phyloP scores from a whole-genome alignment of 768 basidiomycete genomes.

The Kwoniella dejecticola region DNA sequence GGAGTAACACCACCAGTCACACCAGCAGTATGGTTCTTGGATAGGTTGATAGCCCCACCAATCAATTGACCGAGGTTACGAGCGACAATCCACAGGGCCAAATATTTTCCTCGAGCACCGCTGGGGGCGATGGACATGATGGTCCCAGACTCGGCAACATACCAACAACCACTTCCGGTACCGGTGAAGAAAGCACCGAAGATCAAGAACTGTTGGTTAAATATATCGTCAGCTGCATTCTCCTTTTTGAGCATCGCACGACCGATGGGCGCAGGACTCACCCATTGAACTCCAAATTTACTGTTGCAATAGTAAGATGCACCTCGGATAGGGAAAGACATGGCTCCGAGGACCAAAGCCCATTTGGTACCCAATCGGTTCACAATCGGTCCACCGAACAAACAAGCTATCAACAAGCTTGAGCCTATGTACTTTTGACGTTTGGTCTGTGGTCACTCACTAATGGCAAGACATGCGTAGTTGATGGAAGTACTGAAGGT shows the following conservation, averaged over 20 bases:
- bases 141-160: slow-evolving; percentile 30
- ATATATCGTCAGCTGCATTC: too few species aligned
- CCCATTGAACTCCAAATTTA: slow-evolving; percentile 22
- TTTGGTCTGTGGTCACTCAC: slow-evolving; percentile 12
- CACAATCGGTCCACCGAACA: slow-evolving; percentile 43
- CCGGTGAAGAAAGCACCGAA: slow-evolving; percentile 28
- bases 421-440: too few species aligned
- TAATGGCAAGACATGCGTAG: slow-evolving; percentile 25
- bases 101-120: slow-evolving; percentile 31
- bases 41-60: slow-evolving; percentile 32
- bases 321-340: slow-evolving; percentile 23
- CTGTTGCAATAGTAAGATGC: slow-evolving; percentile 22
- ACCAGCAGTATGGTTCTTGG: slow-evolving; percentile 19
- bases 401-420: slow-evolving; percentile 2
- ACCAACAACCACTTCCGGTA: slow-evolving; percentile 18
- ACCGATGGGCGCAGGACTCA: too few species aligned
- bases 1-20: slow-evolving; percentile 17
- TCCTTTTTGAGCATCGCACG: too few species aligned
- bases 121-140: slow-evolving; percentile 33
- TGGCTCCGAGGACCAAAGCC: slow-evolving; percentile 32
- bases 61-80: slow-evolving; percentile 28
- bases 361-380: slow-evolving; percentile 44
- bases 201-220: slow-evolving; percentile 19
- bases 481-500: slow-evolving; percentile 25
- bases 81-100: slow-evolving; percentile 29